Evolutionary conservation across 352 stramenopile species (phyloP), one percentile per base, ranked within the genome.

Genomic region (Pythium utonaiense): DNA sequence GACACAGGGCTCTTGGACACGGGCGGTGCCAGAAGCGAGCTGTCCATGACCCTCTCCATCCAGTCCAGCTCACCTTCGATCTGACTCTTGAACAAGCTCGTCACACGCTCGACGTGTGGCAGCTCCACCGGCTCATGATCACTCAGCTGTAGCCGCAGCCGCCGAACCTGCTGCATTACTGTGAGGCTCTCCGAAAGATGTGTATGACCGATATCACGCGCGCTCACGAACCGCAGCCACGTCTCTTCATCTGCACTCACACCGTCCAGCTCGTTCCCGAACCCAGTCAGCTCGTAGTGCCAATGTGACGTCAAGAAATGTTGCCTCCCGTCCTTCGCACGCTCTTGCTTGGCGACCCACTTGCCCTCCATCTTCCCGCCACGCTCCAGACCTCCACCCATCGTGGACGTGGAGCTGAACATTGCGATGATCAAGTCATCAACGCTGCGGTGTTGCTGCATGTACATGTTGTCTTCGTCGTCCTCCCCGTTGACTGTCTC

Each of bases 161-260:
- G 22, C 28, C 47, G 56, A 16, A 57, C 56, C 14, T 64, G 48
- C 48, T 64, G 57, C 1, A 64, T 19, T 8, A 64, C 48, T 24
- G 57, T 64, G 1, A 64, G 38, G 3, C 49, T 27, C 10, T 34
- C 41, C 3, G 6, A 3, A 0, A 64, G 4, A 13, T 58, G n/a
- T 9, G 27, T 22, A 40, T 64, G 57, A 17, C 57, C 57, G 7
- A 64, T 13, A 16, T 58, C 49, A 6, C 38, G 42, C 4, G 50
- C 57, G 17, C 58, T 49, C 3, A 59, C 31, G 7, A 64, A n/a
- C 10, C 57, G 57, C 10, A 64, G 19, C 57, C 57, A 64, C 36
- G 57, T 49, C 14, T 64, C 57, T 40, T 59, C 50, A 1, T 53
- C 27, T 1, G 30, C 25, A 16, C 6, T 36, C n/a, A 56, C 57